Evolutionary conservation across 2,329 filamentous ascomycete species (phyloP).

Genomic region (Ascochyta rabiei): DNA sequence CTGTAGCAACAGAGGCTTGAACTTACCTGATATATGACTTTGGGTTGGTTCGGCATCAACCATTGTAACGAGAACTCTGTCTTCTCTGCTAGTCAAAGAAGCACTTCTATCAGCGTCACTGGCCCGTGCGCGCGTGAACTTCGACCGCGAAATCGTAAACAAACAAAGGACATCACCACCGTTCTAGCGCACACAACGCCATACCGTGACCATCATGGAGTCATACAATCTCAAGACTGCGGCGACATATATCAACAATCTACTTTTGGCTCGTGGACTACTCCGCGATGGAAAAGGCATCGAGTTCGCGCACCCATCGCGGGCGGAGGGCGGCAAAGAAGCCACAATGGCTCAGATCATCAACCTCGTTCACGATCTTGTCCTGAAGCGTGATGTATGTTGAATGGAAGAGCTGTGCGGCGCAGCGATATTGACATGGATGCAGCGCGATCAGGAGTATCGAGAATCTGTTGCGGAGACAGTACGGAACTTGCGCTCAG

Average conservation of each 20-base stretch:
- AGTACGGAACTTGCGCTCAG: conserved; percentile 75
- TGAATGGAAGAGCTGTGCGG: background rate
- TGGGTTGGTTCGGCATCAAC: too few species aligned
- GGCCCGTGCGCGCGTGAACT: conserved; percentile 9
- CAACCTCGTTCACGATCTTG: conserved; percentile 90
- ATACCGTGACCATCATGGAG: conserved; percentile 48
- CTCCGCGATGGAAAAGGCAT: conserved; percentile 71
- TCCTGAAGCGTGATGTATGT: conserved; percentile 83
- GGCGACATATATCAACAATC: conserved; percentile 69
- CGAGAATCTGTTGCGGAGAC: conserved; percentile 81
- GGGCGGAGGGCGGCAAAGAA: conserved; percentile 65
- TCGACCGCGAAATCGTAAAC: conserved; percentile 14
- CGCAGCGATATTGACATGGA: conserved; percentile 14
- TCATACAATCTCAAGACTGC: conserved; percentile 64
- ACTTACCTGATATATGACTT: too few species aligned
- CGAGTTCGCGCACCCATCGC: conserved; percentile 78
- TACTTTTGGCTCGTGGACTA: conserved; percentile 67
- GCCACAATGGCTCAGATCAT: conserved; percentile 85
- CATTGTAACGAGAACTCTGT: too few species aligned
- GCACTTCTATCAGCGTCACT: background rate
- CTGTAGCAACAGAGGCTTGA: too few species aligned
- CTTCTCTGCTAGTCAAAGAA: too few species aligned
- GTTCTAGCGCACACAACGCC: conserved; percentile 8
- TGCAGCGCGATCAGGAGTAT: conserved; percentile 84
- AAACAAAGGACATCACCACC: conserved; percentile 9